Base-by-base conservation (phyloP, 2,329 filamentous ascomycete species). In the Colletotrichum lindemuthianum region DNA sequence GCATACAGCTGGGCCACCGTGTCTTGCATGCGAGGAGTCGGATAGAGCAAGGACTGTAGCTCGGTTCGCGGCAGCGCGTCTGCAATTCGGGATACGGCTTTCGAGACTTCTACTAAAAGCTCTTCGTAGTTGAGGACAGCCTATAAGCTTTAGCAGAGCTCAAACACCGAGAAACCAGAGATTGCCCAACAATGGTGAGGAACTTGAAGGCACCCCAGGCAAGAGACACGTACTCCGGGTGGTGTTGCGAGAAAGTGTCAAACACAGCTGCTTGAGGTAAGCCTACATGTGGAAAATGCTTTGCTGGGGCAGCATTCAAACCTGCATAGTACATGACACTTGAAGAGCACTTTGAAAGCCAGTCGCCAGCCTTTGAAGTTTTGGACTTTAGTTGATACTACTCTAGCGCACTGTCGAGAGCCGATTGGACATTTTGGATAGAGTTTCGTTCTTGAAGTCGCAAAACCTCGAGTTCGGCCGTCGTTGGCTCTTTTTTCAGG, bases 261-360 rank as follows among this genome's bases (percentile, higher is more conserved):
- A 60, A 55, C 7, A 60, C 32, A 2, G 58, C 51, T 56, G 13
- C 12, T 13, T 6, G 6, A 40, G 9, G 10, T 24, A 32, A 10
- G 16, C n/a, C 16, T 11, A 24, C 6, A 24, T 9, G 6, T 47
- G 44, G 11, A 47, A 47, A 10, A 8, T 8, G 8, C 16, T 16
- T 10, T 39, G 16, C 8, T 41, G 37, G 2, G 13, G 24, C 24
- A 24, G 24, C 24, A 24, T 2, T 10, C 13, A 8, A 10, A 59
- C 55, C 48, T 59, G 45, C 55, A 24, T 59, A 59, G 24, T 51
- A 59, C 45, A 59, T 49, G 11, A 59, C 32, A 3, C 55, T 36
- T 6, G 55, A 59, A 2, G 55, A 59, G 45, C 55, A 59, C 16
- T n/a, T 59, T 2, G 37, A 24, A 6, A 59, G n/a, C 4, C 8